These are phyloP conservation scores for Roridomyces roridus DNA, from an alignment of 768 basidiomycete species.

Conservation along the genomic window DNA sequence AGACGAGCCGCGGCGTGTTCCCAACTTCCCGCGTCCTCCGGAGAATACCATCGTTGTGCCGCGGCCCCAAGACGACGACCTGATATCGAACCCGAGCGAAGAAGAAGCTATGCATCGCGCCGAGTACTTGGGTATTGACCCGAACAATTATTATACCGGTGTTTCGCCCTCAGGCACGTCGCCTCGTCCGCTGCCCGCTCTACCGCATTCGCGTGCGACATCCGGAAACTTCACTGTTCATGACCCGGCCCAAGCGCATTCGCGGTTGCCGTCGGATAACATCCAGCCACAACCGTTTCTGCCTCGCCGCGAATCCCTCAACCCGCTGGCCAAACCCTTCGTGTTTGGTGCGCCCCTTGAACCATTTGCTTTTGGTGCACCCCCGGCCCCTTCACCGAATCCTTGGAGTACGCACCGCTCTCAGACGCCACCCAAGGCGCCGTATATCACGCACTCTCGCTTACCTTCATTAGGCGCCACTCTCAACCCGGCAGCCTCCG, in stretches of 20 bases:
- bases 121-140: conserved; percentile 52
- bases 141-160: conserved; percentile 51
- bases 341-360: conserved; percentile 64
- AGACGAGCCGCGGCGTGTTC: conserved; percentile 74
- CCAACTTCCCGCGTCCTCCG: conserved; percentile 83
- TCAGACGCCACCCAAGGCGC: conserved; percentile 41
- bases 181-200: conserved; percentile 58
- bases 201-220: conserved; percentile 68
- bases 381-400: conserved; percentile 41
- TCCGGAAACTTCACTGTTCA: conserved; percentile 67
- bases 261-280: conserved; percentile 54
- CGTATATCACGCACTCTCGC: conserved; percentile 45
- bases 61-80: conserved; percentile 57
- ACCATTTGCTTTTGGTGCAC: conserved; percentile 31
- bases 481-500: conserved; percentile 82
- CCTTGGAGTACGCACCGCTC: conserved; percentile 25
- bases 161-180: conserved; percentile 50
- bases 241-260: conserved; percentile 71
- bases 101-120: conserved; percentile 54
- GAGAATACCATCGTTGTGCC: conserved; percentile 51
- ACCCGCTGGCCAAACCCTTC: conserved; percentile 85
- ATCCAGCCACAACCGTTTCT: conserved; percentile 30
- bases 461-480: conserved; percentile 64
- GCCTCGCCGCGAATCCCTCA: conserved; percentile 54
- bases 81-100: conserved; percentile 88